Evolutionary conservation across 352 stramenopile genomes (phyloP), one percentile per base, ranked within the genome.

Genomic region (Phytophthora fragariae): DNA sequence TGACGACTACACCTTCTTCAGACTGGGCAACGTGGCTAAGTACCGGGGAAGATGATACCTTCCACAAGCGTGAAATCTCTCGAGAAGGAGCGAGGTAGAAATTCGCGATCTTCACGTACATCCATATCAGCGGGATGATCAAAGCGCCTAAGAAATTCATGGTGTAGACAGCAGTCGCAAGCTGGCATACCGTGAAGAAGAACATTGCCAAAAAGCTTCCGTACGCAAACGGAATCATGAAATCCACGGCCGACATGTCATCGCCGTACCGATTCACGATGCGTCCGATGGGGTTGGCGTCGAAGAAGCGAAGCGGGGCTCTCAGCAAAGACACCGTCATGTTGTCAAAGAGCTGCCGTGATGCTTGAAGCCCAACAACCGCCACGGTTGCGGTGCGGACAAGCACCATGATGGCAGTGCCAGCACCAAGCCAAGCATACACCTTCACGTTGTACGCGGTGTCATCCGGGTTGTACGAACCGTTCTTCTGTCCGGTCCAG

Each of bases 301-400:
- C 92, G 75, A 98, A 98, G 76, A 98, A 98, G 3, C 85, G 72
- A 41, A 98, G 85, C 6, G 94, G 93, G 17, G 94, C 93, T 49
- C 82, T 77, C 19, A 98, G 67, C 15, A 98, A 85, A 24, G 84
- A 85, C 21, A 83, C 57, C 11, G 92, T 97, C 70, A 98, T 88
- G 37, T 84, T 73, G 56, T 98, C 80, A 66, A 98, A 97, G 4
- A 98, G 72, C 17, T 78, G 79, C 19, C 82, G 69, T 1, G 84
- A 79, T 1, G 68, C 77, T 15, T 63, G 75, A 5, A 92, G 56
- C 2, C 81, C 79, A 17, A 74, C 79, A 31, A 75, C 57, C 8
- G 77, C 60, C 12, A 97, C 70, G 0, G 66, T 80, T 1, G 66
- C 12, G 3, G 73, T 49, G 8, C 73, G 74, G 21, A 75, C 67